Evolutionary conservation across 345 rosid species (phyloP), one percentile per base, ranked within the genome.

Genomic region (Acer yangbiense): DNA sequence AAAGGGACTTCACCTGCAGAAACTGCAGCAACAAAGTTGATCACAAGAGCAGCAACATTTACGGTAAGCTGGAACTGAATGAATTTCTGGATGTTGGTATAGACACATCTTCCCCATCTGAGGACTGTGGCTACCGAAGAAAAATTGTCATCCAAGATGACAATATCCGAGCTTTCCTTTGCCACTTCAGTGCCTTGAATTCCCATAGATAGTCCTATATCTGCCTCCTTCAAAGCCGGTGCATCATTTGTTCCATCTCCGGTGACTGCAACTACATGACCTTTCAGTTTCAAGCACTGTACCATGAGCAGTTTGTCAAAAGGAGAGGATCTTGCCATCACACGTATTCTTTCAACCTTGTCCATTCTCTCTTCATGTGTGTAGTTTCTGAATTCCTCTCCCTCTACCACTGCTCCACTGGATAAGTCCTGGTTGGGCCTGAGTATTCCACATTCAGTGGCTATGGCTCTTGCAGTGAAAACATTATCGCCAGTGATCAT

Each of bases 231-330:
- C 8, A 94, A 78, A 0, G 97, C 94, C 0, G 91, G 91, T 14
- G 98, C 97, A 76, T 94, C 96, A 55, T 94, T 91, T 0, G 91
- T 90, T 1, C 93, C 97, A 43, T 94, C 97, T 0, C 93, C 92
- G 0, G 94, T 91, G 69, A 92, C 91, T 0, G 95, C 95, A 18
- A 94, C 97, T 1, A 90, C 94, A 44, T 87, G 92, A 1, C 92
- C 93, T 85, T 88, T 77, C 78, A 84, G 84, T 73, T 87, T 89
- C 66, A 94, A 82, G 79, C 95, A 87, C 66, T 92, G 86, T 58
- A 94, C 98, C 95, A 92, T 90, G 3, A 91, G 85, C 72, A 91
- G 92, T 50, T 91, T 94, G 72, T 94, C 95, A 0, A 86, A 78
- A 0, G 97, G 95, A 8, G 93, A 92, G 1, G 97, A 90, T 75